Evolutionary conservation across 2,329 filamentous ascomycete genomes (phyloP).

Genomic region (Paecilomyces dactylethromorphus): DNA sequence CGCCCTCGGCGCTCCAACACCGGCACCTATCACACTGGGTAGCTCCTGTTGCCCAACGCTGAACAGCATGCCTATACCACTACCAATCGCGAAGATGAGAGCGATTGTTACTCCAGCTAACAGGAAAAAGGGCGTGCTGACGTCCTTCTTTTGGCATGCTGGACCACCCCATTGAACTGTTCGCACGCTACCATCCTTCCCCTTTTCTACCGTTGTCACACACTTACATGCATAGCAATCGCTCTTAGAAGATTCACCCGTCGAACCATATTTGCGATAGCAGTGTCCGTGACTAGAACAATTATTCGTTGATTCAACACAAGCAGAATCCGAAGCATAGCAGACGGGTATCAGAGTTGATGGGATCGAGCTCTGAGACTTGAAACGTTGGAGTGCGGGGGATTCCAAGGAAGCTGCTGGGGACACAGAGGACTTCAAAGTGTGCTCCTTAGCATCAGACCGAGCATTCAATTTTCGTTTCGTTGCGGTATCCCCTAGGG

Average conservation of each 20-base stretch:
- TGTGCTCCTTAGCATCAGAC: slow-evolving; percentile 1
- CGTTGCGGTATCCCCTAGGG: slow-evolving; percentile 13
- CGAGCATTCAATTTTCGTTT: neutral
- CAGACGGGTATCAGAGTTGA: slow-evolving; percentile 61
- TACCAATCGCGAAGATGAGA: slow-evolving; percentile 60
- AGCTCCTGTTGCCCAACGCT: slow-evolving; percentile 79
- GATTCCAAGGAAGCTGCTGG: slow-evolving; percentile 7
- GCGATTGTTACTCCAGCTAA: slow-evolving; percentile 68
- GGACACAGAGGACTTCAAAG: slow-evolving; percentile 2
- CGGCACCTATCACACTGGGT: slow-evolving; percentile 92
- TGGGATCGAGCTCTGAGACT: slow-evolving; percentile 23
- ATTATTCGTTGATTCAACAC: slow-evolving; percentile 62
- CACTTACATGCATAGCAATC: slow-evolving; percentile 79
- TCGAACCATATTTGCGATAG: slow-evolving; percentile 55
- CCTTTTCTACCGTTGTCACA: slow-evolving; percentile 48
- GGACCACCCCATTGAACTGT: slow-evolving; percentile 74
- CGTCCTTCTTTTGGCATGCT: slow-evolving; percentile 84
- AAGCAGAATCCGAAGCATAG: slow-evolving; percentile 64
- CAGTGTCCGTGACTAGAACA: slow-evolving; percentile 82
- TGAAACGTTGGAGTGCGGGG: slow-evolving; percentile 32
- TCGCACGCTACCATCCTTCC: slow-evolving; percentile 46
- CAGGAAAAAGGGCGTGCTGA: slow-evolving; percentile 84
- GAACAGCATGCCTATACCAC: slow-evolving; percentile 72
- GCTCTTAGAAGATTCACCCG: slow-evolving; percentile 25
- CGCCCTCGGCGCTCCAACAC: slow-evolving; percentile 64